A percentile compares a stretch with the other conserved stretches of the same genome.
Conservation (phyloP, 371 early-diverging fungal species). For the Rhizomucor miehei region DNA sequence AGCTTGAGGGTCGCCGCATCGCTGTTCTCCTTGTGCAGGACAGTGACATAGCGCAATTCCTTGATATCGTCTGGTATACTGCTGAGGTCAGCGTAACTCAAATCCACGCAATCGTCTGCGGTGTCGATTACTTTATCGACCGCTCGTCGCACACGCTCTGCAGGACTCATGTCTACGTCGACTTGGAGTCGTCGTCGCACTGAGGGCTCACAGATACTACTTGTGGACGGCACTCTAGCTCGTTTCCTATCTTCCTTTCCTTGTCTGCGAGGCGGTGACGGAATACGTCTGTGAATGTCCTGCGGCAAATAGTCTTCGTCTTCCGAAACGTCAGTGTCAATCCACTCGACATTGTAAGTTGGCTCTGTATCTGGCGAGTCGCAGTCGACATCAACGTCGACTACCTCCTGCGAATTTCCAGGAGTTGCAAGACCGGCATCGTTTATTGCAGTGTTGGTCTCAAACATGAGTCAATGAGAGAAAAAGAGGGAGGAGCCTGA, state of each 20-base stretch:
- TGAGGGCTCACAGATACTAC: constrained; percentile 1
- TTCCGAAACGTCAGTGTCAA: constrained; percentile 40
- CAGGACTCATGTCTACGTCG: constrained; percentile 5
- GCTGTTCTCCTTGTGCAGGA: constrained; percentile 45
- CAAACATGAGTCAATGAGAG: neutral
- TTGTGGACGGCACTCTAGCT: neutral
- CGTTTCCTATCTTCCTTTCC: constrained; percentile 9
- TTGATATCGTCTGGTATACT: constrained; percentile 53
- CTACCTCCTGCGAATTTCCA: constrained; percentile 7
- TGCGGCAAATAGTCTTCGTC: constrained; percentile 45
- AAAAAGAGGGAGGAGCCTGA: neutral
- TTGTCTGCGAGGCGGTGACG: constrained; percentile 11
- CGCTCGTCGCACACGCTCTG: constrained; percentile 39
- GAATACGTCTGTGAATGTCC: constrained; percentile 11
- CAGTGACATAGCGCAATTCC: constrained; percentile 50
- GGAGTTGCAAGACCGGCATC: constrained; percentile 5
- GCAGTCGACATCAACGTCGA: neutral
- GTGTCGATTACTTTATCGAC: constrained; percentile 54
- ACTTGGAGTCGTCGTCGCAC: neutral
- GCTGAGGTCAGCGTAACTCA: constrained; percentile 49
- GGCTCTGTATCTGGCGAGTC: neutral
- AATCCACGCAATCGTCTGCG: constrained; percentile 49
- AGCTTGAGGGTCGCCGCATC: constrained; percentile 46
- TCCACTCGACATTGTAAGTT: constrained; percentile 26
- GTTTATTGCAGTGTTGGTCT: neutral